A percentile compares a stretch with the other conserved stretches of the same genome.
Conservation (phyloP, 2,329 filamentous ascomycete genomes). For the Penicillium digitatum region DNA sequence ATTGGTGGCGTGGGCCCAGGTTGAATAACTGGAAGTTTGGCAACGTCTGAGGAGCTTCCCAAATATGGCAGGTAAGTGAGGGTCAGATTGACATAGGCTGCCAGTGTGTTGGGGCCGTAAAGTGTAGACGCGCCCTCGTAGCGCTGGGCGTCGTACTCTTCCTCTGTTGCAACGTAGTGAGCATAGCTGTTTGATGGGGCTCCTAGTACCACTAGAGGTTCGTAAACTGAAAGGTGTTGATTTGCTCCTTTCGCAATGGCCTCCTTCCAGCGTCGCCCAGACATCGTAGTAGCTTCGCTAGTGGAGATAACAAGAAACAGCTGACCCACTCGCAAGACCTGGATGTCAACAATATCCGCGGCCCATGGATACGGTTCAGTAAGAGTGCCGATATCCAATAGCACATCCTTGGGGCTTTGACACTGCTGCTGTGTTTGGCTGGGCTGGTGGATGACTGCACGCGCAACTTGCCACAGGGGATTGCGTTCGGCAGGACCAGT, state of each 20-base stretch:
- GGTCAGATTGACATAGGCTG: slow-evolving; percentile 83
- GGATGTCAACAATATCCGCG: slow-evolving; percentile 86
- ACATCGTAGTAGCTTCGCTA: slow-evolving; percentile 89
- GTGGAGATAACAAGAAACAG: slow-evolving; percentile 79
- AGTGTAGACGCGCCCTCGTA: slow-evolving; percentile 95
- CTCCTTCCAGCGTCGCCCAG: slow-evolving; percentile 78
- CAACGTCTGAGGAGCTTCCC: slow-evolving; percentile 41
- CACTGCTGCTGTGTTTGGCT: slow-evolving; percentile 67
- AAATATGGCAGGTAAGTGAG: slow-evolving; percentile 68
- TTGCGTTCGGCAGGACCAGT: slow-evolving; percentile 66
- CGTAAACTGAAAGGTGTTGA: slow-evolving; percentile 47
- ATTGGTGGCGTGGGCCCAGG: slow-evolving; percentile 67
- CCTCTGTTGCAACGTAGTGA: slow-evolving; percentile 72
- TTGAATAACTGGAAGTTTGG: slow-evolving; percentile 43
- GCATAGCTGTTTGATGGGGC: slow-evolving; percentile 89
- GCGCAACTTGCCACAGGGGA: slow-evolving; percentile 75
- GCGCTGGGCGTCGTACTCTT: slow-evolving; percentile 78
- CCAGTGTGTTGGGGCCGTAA: slow-evolving; percentile 75
- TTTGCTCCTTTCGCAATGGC: slow-evolving; percentile 58
- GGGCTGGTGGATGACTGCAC: slow-evolving; percentile 67
- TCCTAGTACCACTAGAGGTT: slow-evolving; percentile 75
- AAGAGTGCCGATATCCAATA: slow-evolving; percentile 85
- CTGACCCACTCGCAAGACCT: slow-evolving; percentile 78
- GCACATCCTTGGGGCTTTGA: slow-evolving; percentile 75
- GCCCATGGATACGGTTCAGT: slow-evolving; percentile 76